Evolutionary conservation across 208 protist species (phyloP).

Genomic region (Acanthamoeba castellanii): DNA sequence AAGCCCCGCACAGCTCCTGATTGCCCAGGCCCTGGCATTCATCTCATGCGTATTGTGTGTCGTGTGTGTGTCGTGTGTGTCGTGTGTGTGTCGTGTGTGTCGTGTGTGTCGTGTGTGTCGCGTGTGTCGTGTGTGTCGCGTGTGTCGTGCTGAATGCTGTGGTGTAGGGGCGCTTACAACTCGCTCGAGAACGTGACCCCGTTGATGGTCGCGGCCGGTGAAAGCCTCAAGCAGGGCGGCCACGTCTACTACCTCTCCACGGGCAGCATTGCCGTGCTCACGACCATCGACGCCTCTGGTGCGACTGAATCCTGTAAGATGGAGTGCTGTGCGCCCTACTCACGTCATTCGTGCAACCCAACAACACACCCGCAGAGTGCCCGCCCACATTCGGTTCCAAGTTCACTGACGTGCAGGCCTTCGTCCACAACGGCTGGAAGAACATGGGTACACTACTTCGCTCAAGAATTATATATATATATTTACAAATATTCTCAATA

Average conservation of each 20-base stretch:
- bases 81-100: no score
- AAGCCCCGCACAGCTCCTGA: neutral
- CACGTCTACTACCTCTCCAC: conserved; percentile 54
- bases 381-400: conserved; percentile 56
- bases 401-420: conserved; percentile 51
- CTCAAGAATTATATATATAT: no score
- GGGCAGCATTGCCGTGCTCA: neutral
- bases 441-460: neutral
- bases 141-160: no score
- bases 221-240: conserved; percentile 31
- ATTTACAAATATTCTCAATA: no score
- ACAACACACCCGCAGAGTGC: neutral
- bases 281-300: conserved; percentile 56
- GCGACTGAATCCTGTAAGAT: neutral
- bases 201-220: conserved; percentile 31
- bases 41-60: no score
- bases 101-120: no score
- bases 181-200: neutral
- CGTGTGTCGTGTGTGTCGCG: no score
- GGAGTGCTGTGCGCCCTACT: no score
- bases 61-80: no score
- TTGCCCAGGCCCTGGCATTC: neutral
- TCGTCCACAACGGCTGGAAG: conserved; percentile 48
- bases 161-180: neutral
- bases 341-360: neutral